phyloP scores from a whole-genome alignment of 1,284 basidiomycete species.

The Cutaneotrichosporon daszewskae region DNA sequence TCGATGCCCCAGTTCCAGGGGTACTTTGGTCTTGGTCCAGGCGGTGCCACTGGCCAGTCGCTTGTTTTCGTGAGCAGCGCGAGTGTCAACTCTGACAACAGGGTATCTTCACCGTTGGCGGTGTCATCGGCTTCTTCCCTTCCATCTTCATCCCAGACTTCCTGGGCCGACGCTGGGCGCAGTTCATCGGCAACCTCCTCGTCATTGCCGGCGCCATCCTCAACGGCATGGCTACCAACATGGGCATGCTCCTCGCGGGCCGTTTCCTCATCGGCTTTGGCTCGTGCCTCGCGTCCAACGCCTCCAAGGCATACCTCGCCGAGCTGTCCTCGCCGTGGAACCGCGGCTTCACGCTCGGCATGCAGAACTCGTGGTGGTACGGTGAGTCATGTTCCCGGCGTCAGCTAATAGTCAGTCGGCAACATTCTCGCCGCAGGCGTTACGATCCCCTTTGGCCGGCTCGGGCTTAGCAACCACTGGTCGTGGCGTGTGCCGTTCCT shows the following conservation, averaged over 20 bases:
- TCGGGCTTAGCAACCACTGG: slow-evolving; percentile 39
- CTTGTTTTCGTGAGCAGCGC: slow-evolving; percentile 3
- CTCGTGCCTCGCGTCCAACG: slow-evolving; percentile 50
- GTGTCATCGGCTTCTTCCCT: slow-evolving; percentile 41
- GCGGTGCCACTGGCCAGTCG: background rate
- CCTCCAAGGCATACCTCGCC: slow-evolving; percentile 53
- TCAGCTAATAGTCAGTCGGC: slow-evolving; percentile 44
- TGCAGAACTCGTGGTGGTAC: slow-evolving; percentile 51
- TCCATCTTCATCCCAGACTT: slow-evolving; percentile 51
- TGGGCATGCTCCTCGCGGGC: slow-evolving; percentile 53
- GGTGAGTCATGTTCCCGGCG: background rate
- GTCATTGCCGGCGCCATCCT: slow-evolving; percentile 53
- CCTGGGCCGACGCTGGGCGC: slow-evolving; percentile 54
- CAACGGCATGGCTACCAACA: slow-evolving; percentile 51
- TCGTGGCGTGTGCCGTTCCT: slow-evolving; percentile 55
- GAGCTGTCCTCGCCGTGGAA: slow-evolving; percentile 53
- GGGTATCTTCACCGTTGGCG: slow-evolving; percentile 50
- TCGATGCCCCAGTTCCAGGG: slow-evolving; percentile 49
- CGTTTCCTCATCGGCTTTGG: slow-evolving; percentile 51
- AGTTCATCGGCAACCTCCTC: slow-evolving; percentile 54
- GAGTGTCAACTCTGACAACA: background rate
- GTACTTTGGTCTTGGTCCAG: slow-evolving; percentile 8
- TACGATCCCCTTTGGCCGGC: slow-evolving; percentile 54
- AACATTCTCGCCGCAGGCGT: slow-evolving; percentile 55
- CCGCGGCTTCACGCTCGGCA: slow-evolving; percentile 54